Evolutionary conservation across 192 early-diverging fungal genomes (phyloP).

Genomic region (Mortierella hygrophila): DNA sequence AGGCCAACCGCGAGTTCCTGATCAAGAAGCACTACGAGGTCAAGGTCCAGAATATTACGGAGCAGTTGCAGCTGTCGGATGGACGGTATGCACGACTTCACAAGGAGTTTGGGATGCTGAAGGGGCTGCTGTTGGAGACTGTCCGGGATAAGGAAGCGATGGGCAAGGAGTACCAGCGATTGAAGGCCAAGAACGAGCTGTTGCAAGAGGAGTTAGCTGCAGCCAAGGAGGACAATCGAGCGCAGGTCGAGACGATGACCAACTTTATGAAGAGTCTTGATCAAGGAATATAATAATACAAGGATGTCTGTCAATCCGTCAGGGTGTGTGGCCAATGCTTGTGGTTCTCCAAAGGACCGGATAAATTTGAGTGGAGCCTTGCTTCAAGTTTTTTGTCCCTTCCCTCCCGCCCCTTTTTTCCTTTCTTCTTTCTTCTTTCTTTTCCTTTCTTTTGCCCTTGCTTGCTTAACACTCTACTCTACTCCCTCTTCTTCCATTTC

Average conservation of each 20-base stretch:
- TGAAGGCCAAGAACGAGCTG: conserved; percentile 33
- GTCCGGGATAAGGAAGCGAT: conserved; percentile 26
- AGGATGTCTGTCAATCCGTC: no score
- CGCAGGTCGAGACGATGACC: conserved; percentile 61
- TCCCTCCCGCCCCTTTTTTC: not conserved
- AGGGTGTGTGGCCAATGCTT: no score
- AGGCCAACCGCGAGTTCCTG: conserved; percentile 44
- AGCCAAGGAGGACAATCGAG: conserved; percentile 55
- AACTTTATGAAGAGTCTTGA: conserved; percentile 54
- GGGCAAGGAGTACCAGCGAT: conserved; percentile 19
- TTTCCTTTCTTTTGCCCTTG: not conserved
- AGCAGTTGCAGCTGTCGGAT: conserved; percentile 59
- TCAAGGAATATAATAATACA: conserved; percentile 13
- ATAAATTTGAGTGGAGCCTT: not conserved
- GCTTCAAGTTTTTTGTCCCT: no score
- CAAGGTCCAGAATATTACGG: conserved; percentile 56
- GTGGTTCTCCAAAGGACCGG: no score
- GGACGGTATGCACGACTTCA: conserved; percentile 55
- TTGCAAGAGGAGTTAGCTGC: conserved; percentile 49
- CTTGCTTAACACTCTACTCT: not conserved
- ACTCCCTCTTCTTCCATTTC: not conserved
- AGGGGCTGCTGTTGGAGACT: conserved; percentile 43
- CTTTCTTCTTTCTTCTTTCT: not conserved
- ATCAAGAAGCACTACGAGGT: conserved; percentile 63
- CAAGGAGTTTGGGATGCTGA: conserved; percentile 47